phyloP scores from a whole-genome alignment of 306 rosid genomes.

The Geum urbanum region DNA sequence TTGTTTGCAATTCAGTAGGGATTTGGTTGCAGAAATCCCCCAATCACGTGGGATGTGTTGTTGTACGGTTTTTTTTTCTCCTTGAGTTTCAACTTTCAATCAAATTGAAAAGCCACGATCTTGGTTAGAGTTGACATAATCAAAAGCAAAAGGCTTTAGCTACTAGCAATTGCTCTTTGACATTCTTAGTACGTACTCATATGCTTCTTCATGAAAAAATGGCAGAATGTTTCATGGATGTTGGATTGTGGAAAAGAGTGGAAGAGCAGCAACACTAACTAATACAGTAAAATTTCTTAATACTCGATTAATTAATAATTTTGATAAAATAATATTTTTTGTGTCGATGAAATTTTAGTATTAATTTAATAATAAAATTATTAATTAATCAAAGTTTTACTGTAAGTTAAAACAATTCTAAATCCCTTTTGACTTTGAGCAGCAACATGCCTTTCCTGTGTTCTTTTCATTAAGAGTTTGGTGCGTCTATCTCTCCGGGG shows the following conservation, averaged over 20 bases:
- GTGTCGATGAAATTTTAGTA: no score
- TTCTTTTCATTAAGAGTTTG: no score
- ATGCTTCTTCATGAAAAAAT: background rate
- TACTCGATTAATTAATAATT: no score
- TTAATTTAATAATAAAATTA: no score
- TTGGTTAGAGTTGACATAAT: background rate
- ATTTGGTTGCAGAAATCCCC: background rate
- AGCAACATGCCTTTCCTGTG: background rate
- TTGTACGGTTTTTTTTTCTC: constrained; percentile 4
- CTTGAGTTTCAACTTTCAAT: background rate
- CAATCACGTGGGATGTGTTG: background rate
- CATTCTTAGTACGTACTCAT: constrained; percentile 5
- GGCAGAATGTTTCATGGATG: constrained; percentile 1
- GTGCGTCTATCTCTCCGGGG: no score
- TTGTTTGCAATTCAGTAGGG: background rate
- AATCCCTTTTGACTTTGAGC: background rate
- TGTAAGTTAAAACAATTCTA: no score
- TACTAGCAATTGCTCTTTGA: background rate
- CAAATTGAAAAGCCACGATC: constrained; percentile 12
- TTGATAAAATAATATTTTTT: no score
- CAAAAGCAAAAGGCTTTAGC: background rate
- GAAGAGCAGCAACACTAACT: background rate
- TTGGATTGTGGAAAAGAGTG: background rate
- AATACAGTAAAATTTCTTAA: no score
- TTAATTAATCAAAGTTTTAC: no score